Evolutionary conservation across 1,284 basidiomycete species (phyloP).

Genomic region (Grifola frondosa): DNA sequence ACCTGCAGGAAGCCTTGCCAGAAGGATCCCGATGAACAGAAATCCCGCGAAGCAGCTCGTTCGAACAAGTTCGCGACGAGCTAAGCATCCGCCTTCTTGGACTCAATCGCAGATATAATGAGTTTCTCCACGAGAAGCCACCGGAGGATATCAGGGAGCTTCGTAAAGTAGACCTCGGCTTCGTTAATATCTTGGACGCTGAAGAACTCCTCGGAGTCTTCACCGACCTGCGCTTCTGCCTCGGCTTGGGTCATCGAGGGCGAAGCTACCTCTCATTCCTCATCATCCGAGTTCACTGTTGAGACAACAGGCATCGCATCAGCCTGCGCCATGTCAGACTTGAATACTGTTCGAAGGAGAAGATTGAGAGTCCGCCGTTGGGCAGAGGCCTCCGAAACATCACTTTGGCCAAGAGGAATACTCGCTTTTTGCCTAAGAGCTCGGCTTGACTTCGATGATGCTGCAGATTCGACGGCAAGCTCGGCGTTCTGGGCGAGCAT

Average conservation of each 20-base stretch:
- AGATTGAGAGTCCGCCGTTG: slow-evolving; percentile 76
- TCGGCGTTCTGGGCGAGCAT: slow-evolving; percentile 64
- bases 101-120: slow-evolving; percentile 67
- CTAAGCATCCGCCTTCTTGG: slow-evolving; percentile 79
- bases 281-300: slow-evolving; percentile 53
- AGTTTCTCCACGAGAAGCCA: slow-evolving; percentile 71
- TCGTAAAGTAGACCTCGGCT: slow-evolving; percentile 79
- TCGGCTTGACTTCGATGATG: slow-evolving; percentile 44
- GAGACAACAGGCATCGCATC: slow-evolving; percentile 51
- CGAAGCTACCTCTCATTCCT: slow-evolving; percentile 37
- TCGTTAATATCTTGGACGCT: slow-evolving; percentile 78
- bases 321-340: slow-evolving; percentile 37
- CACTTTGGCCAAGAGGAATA: slow-evolving; percentile 38
- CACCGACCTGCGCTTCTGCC: slow-evolving; percentile 74
- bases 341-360: slow-evolving; percentile 54
- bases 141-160: slow-evolving; percentile 62
- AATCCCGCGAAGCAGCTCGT: slow-evolving; percentile 51
- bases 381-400: slow-evolving; percentile 34
- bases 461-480: slow-evolving; percentile 50
- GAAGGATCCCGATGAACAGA: slow-evolving; percentile 53
- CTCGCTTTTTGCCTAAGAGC: slow-evolving; percentile 49
- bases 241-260: slow-evolving; percentile 66
- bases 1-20: slow-evolving; percentile 63
- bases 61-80: slow-evolving; percentile 70
- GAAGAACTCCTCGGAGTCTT: slow-evolving; percentile 78